Conservation (phyloP, 306 rosid genomes). For the Casuarina glauca region DNA sequence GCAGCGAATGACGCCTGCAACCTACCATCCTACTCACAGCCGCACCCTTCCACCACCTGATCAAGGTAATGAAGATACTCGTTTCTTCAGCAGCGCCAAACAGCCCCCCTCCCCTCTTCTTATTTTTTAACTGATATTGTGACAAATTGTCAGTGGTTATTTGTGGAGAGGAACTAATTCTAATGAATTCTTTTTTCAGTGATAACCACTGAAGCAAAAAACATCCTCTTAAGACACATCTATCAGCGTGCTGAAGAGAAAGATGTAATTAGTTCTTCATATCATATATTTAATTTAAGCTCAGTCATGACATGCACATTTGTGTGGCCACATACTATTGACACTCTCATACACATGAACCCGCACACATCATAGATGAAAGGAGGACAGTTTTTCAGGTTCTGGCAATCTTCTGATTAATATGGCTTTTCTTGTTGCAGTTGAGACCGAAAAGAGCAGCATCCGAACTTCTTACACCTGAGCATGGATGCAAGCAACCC, state of each 20-base stretch:
- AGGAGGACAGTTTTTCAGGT: not conserved
- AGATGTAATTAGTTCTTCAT: slow-evolving; percentile 28
- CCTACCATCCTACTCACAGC: slow-evolving; percentile 85
- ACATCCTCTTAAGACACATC: slow-evolving; percentile 79
- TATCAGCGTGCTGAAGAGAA: slow-evolving; percentile 65
- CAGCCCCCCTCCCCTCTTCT: not conserved
- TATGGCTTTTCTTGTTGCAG: slow-evolving; percentile 46
- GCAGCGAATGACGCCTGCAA: slow-evolving; percentile 70
- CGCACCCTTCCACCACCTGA: slow-evolving; percentile 82
- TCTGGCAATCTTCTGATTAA: slow-evolving; percentile 19
- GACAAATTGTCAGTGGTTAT: not conserved
- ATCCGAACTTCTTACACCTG: slow-evolving; percentile 60
- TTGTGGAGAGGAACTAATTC: slow-evolving; percentile 21
- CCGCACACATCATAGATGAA: not conserved
- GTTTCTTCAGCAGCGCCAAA: not conserved
- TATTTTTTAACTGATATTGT: not conserved
- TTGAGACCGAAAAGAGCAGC: slow-evolving; percentile 80
- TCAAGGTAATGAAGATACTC: slow-evolving; percentile 59
- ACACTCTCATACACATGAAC: not conserved
- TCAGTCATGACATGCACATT: not conserved
- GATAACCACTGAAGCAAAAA: slow-evolving; percentile 72
- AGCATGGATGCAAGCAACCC: slow-evolving; percentile 74
- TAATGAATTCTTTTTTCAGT: slow-evolving; percentile 50
- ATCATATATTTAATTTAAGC: not conserved
- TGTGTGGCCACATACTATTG: not conserved